Conservation (phyloP, 2,329 filamentous ascomycete genomes). For the Sporothrix sp. region DNA sequence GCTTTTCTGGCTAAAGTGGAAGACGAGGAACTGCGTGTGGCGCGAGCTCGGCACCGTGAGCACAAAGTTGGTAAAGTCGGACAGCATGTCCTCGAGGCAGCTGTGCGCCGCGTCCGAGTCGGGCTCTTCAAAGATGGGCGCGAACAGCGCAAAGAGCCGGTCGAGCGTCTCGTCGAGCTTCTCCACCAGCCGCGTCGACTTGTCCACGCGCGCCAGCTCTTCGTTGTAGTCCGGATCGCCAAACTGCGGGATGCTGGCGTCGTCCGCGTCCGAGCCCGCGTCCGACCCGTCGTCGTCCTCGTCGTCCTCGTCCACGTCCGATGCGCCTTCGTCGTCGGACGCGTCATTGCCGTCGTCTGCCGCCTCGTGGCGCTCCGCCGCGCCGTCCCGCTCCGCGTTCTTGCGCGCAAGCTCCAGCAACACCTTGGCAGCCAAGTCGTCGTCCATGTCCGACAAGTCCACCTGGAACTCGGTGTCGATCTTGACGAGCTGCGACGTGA, state of each 20-base stretch:
- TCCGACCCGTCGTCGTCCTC: constrained; percentile 23
- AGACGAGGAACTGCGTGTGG: constrained; percentile 90
- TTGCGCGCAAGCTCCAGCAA: constrained; percentile 40
- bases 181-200: constrained; percentile 69
- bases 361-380: not conserved
- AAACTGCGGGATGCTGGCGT: constrained; percentile 58
- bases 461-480: constrained; percentile 93
- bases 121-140: constrained; percentile 59
- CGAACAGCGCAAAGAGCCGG: constrained; percentile 75
- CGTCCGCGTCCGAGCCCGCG: constrained; percentile 38
- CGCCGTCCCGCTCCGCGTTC: not conserved
- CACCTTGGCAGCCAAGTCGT: constrained; percentile 70
- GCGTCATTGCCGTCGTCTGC: constrained; percentile 29
- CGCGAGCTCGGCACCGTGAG: constrained; percentile 85
- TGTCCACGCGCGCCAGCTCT: constrained; percentile 53
- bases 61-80: constrained; percentile 80
- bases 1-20: constrained; percentile 84
- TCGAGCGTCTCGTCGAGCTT: constrained; percentile 91
- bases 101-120: constrained; percentile 59
- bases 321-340: constrained; percentile 20
- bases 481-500: constrained; percentile 80
- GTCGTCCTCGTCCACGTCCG: not conserved
- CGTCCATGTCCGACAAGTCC: constrained; percentile 85
- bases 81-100: constrained; percentile 67
- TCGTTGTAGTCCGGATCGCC: constrained; percentile 59